phyloP scores from a whole-genome alignment of 2,329 filamentous ascomycete species.

The Colletotrichum sp. region DNA sequence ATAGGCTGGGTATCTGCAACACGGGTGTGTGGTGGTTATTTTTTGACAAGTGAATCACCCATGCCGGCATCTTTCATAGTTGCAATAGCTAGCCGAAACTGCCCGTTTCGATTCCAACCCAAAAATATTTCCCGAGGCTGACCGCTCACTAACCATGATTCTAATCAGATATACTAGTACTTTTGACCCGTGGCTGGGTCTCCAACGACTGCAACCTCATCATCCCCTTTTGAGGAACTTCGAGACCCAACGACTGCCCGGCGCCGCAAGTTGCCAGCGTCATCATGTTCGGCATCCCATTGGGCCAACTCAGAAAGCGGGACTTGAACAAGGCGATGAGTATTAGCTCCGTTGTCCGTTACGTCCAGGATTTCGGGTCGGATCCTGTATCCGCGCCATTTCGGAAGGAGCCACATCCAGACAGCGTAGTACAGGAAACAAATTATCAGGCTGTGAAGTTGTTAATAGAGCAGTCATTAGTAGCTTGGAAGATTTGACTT shows the following conservation, averaged over 20 bases:
- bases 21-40: background rate
- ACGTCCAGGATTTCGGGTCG: slow-evolving; percentile 59
- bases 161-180: background rate
- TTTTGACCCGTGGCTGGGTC: background rate
- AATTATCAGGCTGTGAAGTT: slow-evolving; percentile 43
- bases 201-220: background rate
- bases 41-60: background rate
- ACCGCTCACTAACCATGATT: rapidly evolving
- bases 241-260: background rate
- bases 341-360: slow-evolving; percentile 45
- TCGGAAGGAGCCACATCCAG: slow-evolving; percentile 65
- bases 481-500: slow-evolving; percentile 35
- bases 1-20: background rate
- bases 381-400: slow-evolving; percentile 55
- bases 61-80: background rate
- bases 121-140: background rate
- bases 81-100: background rate
- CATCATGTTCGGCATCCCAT: slow-evolving; percentile 67
- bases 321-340: slow-evolving; percentile 57
- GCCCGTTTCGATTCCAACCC: background rate
- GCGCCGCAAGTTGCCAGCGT: slow-evolving; percentile 35
- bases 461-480: rapidly evolving
- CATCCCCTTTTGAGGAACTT: background rate
- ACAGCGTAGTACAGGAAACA: slow-evolving; percentile 63
- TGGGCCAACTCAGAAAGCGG: slow-evolving; percentile 50